Evolutionary conservation across 352 stramenopile genomes (phyloP), one percentile per base, ranked within the genome.

Genomic region (Phytophthora litchii): DNA sequence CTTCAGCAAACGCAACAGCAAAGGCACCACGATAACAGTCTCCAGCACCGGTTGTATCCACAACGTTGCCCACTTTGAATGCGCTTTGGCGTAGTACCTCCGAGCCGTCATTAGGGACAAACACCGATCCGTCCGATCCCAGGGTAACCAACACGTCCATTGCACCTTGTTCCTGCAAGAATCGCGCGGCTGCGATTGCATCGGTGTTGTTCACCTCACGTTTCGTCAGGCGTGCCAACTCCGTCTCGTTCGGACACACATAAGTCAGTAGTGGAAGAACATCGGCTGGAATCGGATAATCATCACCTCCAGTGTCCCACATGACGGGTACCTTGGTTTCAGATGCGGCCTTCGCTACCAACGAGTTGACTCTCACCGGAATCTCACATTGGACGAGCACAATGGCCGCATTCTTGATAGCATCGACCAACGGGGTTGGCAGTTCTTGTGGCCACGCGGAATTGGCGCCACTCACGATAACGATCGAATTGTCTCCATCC

Each of bases 401-500:
- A 53, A 89, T 69, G 3, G 58, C 64, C 0, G 80, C 71, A 19
- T 40, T 54, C 20, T 70, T 60, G 50, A 92, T 78, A 11, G 70
- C 73, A 1, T 70, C 34, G 7, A 70, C 60, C 12, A 86, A 56
- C 2, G 21, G 12, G 6, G 21, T 38, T 1, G 78, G 60, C 7
- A 92, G 59, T 17, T 60, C 19, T 8, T 65, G 10, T 8, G 76
- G 70, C 80, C 80, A 92, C 36, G 74, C 72, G 13, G 64, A 62
- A 47, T 92, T 92, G 14, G 83, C 83, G 16, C 83, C 83, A 35
- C 80, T 77, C 3, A 89, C 79, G 41, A 91, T 84, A 17, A 92
- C 74, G 53, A 91, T 92, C 17, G 78, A 88, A 57, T 92, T 92
- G 47, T 89, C 77, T 37, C 83, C 83, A 42, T 88, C 72, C 16